Evolutionary conservation across 495 filamentous ascomycete genomes (phyloP).

Genomic region (Tuber calosporum): DNA sequence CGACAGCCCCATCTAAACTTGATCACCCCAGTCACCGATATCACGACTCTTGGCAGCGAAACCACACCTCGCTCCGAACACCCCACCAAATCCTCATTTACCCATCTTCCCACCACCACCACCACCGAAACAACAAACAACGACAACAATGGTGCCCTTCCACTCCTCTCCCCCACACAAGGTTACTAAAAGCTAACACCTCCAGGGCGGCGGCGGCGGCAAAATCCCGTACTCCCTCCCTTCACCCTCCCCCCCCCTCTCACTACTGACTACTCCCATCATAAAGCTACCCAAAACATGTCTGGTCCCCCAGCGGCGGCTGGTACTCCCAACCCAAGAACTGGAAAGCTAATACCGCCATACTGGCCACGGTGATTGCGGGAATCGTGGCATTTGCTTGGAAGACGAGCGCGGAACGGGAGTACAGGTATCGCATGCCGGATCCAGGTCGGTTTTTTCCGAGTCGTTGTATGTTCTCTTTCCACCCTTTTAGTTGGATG

Average conservation of each 20-base stretch:
- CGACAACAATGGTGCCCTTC: neutral
- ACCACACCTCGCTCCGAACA: neutral
- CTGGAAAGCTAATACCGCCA: conserved; percentile 91
- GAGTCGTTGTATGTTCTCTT: conserved; percentile 78
- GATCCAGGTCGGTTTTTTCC: conserved; percentile 84
- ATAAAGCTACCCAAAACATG: conserved; percentile 88
- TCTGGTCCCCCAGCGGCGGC: conserved; percentile 96
- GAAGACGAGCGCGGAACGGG: conserved; percentile 75
- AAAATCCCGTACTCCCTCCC: conserved; percentile 67
- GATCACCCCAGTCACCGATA: neutral
- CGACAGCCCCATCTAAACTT: neutral
- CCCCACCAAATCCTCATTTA: neutral
- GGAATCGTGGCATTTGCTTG: conserved; percentile 67
- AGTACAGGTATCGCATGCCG: conserved; percentile 75
- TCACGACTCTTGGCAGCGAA: neutral
- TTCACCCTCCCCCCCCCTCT: conserved; percentile 18
- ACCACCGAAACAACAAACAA: neutral
- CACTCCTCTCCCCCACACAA: neutral
- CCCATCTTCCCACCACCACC: neutral
- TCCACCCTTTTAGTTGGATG: conserved; percentile 6
- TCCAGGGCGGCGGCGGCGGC: conserved; percentile 68
- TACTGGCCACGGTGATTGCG: conserved; percentile 64
- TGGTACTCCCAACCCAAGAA: conserved; percentile 93
- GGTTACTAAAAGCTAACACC: conserved; percentile 43
- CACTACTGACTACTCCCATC: conserved; percentile 19